Evolutionary conservation across 202 grass and related monocot species (phyloP).

Genomic region (Digitaria exilis): DNA sequence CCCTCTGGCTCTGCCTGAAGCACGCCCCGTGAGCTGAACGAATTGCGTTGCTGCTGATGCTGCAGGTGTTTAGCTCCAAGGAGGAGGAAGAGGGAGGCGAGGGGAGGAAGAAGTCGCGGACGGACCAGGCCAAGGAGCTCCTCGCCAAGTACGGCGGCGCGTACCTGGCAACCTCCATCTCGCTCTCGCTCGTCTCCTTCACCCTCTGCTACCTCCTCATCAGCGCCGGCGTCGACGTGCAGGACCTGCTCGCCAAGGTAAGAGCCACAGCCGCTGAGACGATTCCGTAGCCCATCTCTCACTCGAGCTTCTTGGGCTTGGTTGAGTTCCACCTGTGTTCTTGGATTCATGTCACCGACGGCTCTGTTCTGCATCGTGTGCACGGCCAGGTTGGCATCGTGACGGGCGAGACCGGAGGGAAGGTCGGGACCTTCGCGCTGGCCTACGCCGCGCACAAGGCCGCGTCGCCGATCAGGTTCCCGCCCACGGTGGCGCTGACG

Average conservation of each 20-base stretch:
- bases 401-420: slow-evolving; percentile 82
- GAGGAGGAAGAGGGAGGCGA: slow-evolving; percentile 41
- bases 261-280: not conserved
- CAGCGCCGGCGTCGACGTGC: slow-evolving; percentile 87
- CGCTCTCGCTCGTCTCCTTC: slow-evolving; percentile 93
- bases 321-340: not conserved
- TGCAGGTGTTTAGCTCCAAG: slow-evolving; percentile 89
- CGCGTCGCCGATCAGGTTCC: slow-evolving; percentile 96
- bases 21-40: not conserved
- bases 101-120: slow-evolving; percentile 72
- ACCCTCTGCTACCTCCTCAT: slow-evolving; percentile 88
- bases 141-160: slow-evolving; percentile 96
- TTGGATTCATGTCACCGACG: not conserved
- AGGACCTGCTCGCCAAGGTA: slow-evolving; percentile 79
- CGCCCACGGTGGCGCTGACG: slow-evolving; percentile 89
- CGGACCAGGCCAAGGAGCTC: slow-evolving; percentile 88
- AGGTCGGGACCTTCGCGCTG: slow-evolving; percentile 86
- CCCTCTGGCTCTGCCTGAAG: not conserved
- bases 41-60: not conserved
- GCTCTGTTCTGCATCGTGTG: not conserved
- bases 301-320: not conserved
- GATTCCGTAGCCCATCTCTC: too few relatives aligned
- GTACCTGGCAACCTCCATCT: slow-evolving; percentile 92
- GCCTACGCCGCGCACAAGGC: slow-evolving; percentile 96
- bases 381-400: slow-evolving; percentile 59